Evolutionary conservation across 352 stramenopile species (phyloP).

Genomic region (Phytophthora sp.): DNA sequence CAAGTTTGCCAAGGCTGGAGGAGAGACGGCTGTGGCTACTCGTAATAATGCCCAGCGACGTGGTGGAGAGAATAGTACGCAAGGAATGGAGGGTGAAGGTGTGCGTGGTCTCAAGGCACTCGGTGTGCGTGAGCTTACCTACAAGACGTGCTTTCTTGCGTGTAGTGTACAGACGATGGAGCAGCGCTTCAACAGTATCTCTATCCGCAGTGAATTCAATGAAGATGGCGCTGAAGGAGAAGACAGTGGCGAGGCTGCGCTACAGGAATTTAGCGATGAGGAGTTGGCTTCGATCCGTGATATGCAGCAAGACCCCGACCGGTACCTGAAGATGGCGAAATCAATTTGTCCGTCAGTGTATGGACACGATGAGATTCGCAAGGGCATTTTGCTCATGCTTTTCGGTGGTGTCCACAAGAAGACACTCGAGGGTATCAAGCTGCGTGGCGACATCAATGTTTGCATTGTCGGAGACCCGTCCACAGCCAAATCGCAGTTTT

Average conservation of each 20-base stretch:
- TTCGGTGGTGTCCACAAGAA: slow-evolving; percentile 98
- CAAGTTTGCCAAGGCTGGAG: slow-evolving; percentile 83
- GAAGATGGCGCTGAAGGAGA: slow-evolving; percentile 56
- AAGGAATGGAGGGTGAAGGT: slow-evolving; percentile 89
- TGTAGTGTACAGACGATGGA: slow-evolving; percentile 94
- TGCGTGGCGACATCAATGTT: slow-evolving; percentile 99
- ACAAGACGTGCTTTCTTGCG: slow-evolving; percentile 97
- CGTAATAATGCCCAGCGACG: slow-evolving; percentile 41
- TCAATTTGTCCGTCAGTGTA: slow-evolving; percentile 97
- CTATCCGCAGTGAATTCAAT: slow-evolving; percentile 77
- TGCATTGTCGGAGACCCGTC: slow-evolving; percentile 98
- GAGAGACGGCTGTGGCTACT: slow-evolving; percentile 71
- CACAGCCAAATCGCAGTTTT: slow-evolving; percentile 99
- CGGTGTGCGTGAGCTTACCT: slow-evolving; percentile 97
- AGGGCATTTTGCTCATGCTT: slow-evolving; percentile 97
- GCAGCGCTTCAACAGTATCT: slow-evolving; percentile 88
- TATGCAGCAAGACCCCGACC: slow-evolving; percentile 91
- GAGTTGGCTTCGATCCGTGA: slow-evolving; percentile 93
- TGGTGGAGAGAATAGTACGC: slow-evolving; percentile 70
- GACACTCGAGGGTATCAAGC: slow-evolving; percentile 96
- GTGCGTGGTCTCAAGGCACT: slow-evolving; percentile 95
- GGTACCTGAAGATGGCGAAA: slow-evolving; percentile 94
- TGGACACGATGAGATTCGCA: slow-evolving; percentile 95
- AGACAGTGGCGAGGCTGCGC: slow-evolving; percentile 25
- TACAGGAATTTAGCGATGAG: slow-evolving; percentile 90